These are phyloP conservation scores for Xylariomycetidae sp. DNA, from an alignment of 2,329 filamentous ascomycete species.

Conservation along the genomic window DNA sequence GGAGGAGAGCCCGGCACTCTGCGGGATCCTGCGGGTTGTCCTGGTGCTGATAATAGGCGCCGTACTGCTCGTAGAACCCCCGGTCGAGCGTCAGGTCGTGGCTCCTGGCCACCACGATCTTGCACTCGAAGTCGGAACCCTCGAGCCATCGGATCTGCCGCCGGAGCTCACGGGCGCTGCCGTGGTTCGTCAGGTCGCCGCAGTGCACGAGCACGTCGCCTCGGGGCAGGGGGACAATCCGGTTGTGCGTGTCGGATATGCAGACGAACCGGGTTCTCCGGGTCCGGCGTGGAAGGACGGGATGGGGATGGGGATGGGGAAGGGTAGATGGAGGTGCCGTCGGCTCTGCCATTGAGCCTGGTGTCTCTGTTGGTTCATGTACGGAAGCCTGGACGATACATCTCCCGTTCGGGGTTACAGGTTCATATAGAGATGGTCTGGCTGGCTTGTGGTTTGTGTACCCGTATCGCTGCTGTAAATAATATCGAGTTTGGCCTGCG, in stretches of 20 bases:
- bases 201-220: conserved; percentile 74
- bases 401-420: too few relatives aligned
- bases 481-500: too few relatives aligned
- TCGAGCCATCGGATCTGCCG: conserved; percentile 64
- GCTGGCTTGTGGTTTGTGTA: too few relatives aligned
- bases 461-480: too few relatives aligned
- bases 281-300: conserved; percentile 15
- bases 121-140: conserved; percentile 61
- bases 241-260: conserved; percentile 73
- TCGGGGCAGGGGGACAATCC: conserved; percentile 57
- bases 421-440: too few relatives aligned
- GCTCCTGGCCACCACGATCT: conserved; percentile 69
- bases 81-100: conserved; percentile 69
- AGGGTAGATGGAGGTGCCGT: too few relatives aligned
- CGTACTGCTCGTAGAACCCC: conserved; percentile 54
- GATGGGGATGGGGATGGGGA: too few relatives aligned
- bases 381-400: too few relatives aligned
- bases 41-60: conserved; percentile 52
- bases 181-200: conserved; percentile 72
- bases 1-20: conserved; percentile 52
- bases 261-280: conserved; percentile 64
- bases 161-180: conserved; percentile 54
- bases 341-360: not conserved
- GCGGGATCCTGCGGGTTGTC: conserved; percentile 47
- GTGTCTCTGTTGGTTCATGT: not conserved